Evolutionary conservation across 768 basidiomycete species (phyloP), one percentile per base, ranked within the genome.

Genomic region (Boletus patriciae): DNA sequence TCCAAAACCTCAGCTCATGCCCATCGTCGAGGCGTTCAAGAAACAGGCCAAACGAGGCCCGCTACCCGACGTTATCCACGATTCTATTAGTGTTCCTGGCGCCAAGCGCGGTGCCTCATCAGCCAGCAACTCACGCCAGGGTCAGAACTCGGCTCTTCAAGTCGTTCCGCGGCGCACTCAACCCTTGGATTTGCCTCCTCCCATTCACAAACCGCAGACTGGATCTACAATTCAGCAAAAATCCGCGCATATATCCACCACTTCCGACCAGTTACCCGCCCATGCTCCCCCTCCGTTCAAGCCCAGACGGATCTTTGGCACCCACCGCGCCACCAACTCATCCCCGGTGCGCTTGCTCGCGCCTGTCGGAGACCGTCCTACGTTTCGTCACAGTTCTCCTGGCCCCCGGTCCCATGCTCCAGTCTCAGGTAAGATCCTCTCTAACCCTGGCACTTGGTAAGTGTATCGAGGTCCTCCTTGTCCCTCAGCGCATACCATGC

Each of bases 21-120:
- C 61, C 6, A 80, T 83, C 34, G 69, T 78, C 29, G 80, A 82
- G 46, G 72, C 75, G 2, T 80, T 83, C 66, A 78, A 74, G 64
- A 74, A 70, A 49, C 80, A 79, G 66, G 70, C 73, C 4, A 56
- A 69, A 36, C 63, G 54, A 19, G 36, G 18, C 11, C 29, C 42
- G 15, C 6, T 23, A n/a, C n/a, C n/a, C n/a, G n/a, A n/a, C n/a
- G 38, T 23, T 46, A 38, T 13, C 33, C 38, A 37, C 36, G 27
- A 13, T 2, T 38, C 38, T 37, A 23, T 19, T n/a, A n/a, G n/a
- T n/a, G n/a, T n/a, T n/a, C n/a, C n/a, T 21, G 41, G 3, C 8
- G 41, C 27, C 7, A 29, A 29, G 27, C 33, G 11, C 13, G 31
- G 31, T 33, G n/a, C n/a, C n/a, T n/a, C n/a, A n/a, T n/a, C n/a